phyloP scores from a whole-genome alignment of 495 filamentous ascomycete genomes.

The Aspergillus bridgeri region DNA sequence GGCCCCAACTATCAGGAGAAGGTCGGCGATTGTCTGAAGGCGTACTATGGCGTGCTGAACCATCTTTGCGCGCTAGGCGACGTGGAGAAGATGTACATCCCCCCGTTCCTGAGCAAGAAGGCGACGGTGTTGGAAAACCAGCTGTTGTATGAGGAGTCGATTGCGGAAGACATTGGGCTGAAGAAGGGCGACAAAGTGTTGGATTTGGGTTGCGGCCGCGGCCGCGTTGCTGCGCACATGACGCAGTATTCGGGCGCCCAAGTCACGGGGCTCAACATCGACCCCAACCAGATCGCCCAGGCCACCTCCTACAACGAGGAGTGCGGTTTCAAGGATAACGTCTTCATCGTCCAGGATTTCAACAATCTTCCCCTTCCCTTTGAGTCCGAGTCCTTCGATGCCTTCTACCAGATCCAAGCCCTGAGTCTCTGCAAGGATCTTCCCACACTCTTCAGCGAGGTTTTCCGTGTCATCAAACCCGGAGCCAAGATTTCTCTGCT shows the following conservation, averaged over 20 bases:
- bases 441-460: slow-evolving; percentile 48
- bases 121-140: slow-evolving; percentile 51
- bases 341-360: slow-evolving; percentile 55
- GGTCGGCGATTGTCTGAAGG: slow-evolving; percentile 56
- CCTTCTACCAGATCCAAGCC: slow-evolving; percentile 64
- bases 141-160: slow-evolving; percentile 57
- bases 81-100: slow-evolving; percentile 69
- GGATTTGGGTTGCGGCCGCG: slow-evolving; percentile 59
- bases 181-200: slow-evolving; percentile 49
- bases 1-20: slow-evolving; percentile 56
- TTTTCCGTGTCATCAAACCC: slow-evolving; percentile 56
- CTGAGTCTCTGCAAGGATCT: slow-evolving; percentile 58
- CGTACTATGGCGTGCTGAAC: slow-evolving; percentile 63
- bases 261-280: slow-evolving; percentile 61
- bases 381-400: slow-evolving; percentile 53
- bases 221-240: slow-evolving; percentile 62
- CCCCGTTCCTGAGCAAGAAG: slow-evolving; percentile 57
- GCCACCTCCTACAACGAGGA: slow-evolving; percentile 50
- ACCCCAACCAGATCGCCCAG: slow-evolving; percentile 58
- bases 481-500: slow-evolving; percentile 54
- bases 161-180: slow-evolving; percentile 51
- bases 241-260: slow-evolving; percentile 50
- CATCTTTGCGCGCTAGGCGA: slow-evolving; percentile 64
- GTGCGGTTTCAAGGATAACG: slow-evolving; percentile 44
- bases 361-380: slow-evolving; percentile 59